Percentiles rank a stretch among this genome's conserved stretches.
phyloP scores from a whole-genome alignment of 352 stramenopile genomes.

The Phytophthora tubulina region DNA sequence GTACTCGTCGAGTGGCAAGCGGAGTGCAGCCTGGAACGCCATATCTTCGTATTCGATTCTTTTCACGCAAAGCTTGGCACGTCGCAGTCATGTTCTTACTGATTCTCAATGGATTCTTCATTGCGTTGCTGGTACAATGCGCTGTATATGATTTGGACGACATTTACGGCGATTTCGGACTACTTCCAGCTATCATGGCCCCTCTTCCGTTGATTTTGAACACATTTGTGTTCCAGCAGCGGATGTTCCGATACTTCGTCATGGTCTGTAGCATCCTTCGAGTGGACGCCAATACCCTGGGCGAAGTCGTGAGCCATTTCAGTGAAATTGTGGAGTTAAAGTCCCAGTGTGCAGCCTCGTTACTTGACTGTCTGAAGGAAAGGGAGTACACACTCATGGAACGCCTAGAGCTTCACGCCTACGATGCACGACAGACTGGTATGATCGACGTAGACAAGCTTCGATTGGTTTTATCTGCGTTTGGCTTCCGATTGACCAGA shows the following conservation, averaged over 20 bases:
- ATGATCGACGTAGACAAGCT: constrained; percentile 60
- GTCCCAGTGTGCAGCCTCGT: constrained; percentile 52
- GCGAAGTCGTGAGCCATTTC: constrained; percentile 70
- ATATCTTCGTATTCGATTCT: constrained; percentile 47
- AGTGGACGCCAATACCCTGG: constrained; percentile 60
- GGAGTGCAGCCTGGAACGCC: constrained; percentile 20
- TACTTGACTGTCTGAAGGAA: constrained; percentile 43
- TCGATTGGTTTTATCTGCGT: constrained; percentile 43
- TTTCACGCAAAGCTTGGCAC: constrained; percentile 74
- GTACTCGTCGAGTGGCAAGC: background rate
- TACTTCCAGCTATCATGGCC: constrained; percentile 41
- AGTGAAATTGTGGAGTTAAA: constrained; percentile 65
- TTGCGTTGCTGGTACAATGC: constrained; percentile 69
- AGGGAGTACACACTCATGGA: constrained; percentile 39
- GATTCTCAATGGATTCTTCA: constrained; percentile 81
- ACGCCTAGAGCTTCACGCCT: constrained; percentile 34
- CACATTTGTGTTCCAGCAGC: constrained; percentile 63
- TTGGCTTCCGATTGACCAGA: constrained; percentile 60
- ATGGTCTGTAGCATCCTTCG: constrained; percentile 64
- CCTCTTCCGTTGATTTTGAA: constrained; percentile 63
- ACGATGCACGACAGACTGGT: constrained; percentile 43
- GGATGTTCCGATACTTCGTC: constrained; percentile 71
- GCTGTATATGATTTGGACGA: constrained; percentile 57
- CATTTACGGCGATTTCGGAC: constrained; percentile 46
- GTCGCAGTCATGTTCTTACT: constrained; percentile 68